Percentiles rank a stretch among this genome's conserved stretches.
Conservation (phyloP, 1,284 basidiomycete genomes). For the Neonothopanus nambi region DNA sequence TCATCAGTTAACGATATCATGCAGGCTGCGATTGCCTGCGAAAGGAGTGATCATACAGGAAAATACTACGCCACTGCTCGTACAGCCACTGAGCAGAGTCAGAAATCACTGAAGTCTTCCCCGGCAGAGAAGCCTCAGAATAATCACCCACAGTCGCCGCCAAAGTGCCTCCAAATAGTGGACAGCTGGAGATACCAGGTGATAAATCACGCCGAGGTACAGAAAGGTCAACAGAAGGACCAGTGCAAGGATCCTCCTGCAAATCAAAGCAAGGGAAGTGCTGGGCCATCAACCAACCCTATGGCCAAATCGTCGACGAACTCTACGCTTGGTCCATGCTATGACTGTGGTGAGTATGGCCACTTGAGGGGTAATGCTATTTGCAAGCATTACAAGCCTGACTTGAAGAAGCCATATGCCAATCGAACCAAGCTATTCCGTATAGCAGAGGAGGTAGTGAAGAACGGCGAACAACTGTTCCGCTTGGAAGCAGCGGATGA, state of each 20-base stretch:
- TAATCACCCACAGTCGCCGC: background rate
- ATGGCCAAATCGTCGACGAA: too few species aligned
- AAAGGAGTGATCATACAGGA: slow-evolving; percentile 1
- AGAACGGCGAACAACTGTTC: background rate
- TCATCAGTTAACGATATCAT: slow-evolving; percentile 11
- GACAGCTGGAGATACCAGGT: slow-evolving; percentile 1
- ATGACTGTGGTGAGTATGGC: too few species aligned
- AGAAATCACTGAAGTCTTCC: background rate
- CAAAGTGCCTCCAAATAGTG: background rate
- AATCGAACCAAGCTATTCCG: background rate
- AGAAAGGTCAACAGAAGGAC: background rate
- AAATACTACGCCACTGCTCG: slow-evolving; percentile 7
- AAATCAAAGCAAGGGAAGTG: background rate
- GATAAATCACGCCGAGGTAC: background rate
- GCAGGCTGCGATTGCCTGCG: slow-evolving; percentile 7
- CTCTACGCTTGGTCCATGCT: too few species aligned
- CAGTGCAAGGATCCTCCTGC: background rate
- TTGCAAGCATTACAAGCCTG: too few species aligned
- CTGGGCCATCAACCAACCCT: too few species aligned
- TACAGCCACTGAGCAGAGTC: background rate
- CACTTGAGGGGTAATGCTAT: too few species aligned
- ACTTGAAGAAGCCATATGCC: background rate
- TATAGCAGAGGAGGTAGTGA: slow-evolving; percentile 1
- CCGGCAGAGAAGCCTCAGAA: background rate
- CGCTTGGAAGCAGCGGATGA: background rate